Conservation (phyloP, 306 rosid genomes). For the Sicyos baderoa region DNA sequence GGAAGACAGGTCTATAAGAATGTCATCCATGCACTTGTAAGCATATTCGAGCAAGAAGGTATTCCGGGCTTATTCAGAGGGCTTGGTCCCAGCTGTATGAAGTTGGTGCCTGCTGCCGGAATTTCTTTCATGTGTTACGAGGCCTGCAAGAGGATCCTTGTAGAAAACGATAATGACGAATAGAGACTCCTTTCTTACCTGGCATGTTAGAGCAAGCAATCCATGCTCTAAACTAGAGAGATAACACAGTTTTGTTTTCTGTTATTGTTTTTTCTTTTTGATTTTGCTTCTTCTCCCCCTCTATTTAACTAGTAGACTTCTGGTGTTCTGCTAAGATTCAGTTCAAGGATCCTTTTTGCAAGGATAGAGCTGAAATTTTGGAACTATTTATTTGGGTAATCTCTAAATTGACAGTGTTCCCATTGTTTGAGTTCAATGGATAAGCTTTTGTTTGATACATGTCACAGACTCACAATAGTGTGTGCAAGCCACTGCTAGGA, state of each 20-base stretch:
- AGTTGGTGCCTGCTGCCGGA: slow-evolving; percentile 70
- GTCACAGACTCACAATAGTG: not conserved
- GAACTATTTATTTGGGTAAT: slow-evolving; percentile 6
- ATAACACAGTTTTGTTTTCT: slow-evolving; percentile 16
- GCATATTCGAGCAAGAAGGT: slow-evolving; percentile 60
- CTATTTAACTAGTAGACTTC: not conserved
- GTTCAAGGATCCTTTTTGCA: slow-evolving; percentile 10
- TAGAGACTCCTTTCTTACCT: not conserved
- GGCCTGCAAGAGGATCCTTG: slow-evolving; percentile 57
- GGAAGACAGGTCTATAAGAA: slow-evolving; percentile 56
- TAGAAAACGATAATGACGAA: slow-evolving; percentile 27
- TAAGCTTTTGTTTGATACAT: not conserved
- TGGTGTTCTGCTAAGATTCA: not conserved
- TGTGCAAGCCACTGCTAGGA: not conserved
- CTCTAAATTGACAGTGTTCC: not conserved
- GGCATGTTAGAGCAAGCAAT: not conserved
- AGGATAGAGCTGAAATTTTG: not conserved
- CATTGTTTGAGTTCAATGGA: not conserved
- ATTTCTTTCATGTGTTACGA: slow-evolving; percentile 74
- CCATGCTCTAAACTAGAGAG: slow-evolving; percentile 12
- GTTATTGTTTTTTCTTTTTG: not conserved
- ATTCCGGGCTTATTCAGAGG: slow-evolving; percentile 47
- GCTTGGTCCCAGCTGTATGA: slow-evolving; percentile 62
- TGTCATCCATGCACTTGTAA: slow-evolving; percentile 54
- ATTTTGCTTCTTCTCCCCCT: no score